A percentile compares a stretch with the other conserved stretches of the same genome.
phyloP scores from a whole-genome alignment of 495 filamentous ascomycete genomes.

The Oleoguttula mirabilis region DNA sequence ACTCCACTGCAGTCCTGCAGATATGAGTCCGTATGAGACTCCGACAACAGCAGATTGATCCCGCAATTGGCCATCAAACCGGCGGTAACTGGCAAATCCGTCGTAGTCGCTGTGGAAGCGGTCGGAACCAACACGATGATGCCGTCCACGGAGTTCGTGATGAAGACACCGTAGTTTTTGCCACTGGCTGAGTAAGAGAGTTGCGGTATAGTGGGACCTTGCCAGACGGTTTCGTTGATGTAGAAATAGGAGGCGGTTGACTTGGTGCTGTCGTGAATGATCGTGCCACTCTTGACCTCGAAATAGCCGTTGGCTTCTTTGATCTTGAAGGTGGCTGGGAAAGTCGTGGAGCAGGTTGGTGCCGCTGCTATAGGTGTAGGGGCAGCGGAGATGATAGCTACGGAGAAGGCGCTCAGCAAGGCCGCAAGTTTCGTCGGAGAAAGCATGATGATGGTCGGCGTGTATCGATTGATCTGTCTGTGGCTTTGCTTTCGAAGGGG shows the following conservation, averaged over 20 bases:
- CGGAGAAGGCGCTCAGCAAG: not conserved
- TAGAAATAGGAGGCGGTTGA: constrained; percentile 4
- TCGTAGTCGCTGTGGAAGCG: not conserved
- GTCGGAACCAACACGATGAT: not conserved
- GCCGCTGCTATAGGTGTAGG: not conserved
- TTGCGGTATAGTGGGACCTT: not conserved
- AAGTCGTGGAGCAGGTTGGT: not conserved
- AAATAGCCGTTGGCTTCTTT: not conserved
- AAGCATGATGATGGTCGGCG: not conserved
- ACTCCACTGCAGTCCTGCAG: constrained; percentile 1
- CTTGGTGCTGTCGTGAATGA: not conserved
- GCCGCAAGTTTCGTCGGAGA: not conserved
- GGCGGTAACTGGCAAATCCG: not conserved
- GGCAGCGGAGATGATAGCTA: not conserved
- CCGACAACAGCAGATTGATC: not conserved
- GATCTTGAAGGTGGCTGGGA: constrained; percentile 1
- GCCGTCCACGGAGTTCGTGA: constrained; percentile 1
- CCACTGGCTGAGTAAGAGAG: constrained; percentile 1
- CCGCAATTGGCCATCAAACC: not conserved
- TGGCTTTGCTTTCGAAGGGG: not conserved
- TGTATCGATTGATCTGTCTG: not conserved
- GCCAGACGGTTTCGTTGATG: constrained; percentile 1
- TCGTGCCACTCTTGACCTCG: not conserved
- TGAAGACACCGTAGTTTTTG: not conserved
- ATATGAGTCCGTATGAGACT: not conserved